These are phyloP conservation scores for Sclerotinia subarctica DNA, from an alignment of 2,329 filamentous ascomycete species.

Conservation along the genomic window DNA sequence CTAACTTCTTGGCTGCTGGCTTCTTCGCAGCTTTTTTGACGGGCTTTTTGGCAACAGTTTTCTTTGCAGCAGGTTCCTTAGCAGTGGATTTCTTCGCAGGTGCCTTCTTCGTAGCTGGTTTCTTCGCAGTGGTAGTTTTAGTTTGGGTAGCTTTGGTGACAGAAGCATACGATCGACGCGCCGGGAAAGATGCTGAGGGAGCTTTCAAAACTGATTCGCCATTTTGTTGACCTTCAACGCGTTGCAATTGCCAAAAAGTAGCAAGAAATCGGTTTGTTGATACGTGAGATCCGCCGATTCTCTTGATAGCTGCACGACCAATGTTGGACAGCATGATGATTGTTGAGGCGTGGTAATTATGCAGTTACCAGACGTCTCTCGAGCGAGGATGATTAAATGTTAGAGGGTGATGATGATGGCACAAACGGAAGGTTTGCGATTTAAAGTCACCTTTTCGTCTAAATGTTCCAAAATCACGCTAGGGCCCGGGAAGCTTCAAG, in stretches of 20 bases:
- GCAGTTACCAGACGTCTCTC: background rate
- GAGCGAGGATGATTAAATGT: slow-evolving; percentile 13
- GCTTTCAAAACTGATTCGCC: slow-evolving; percentile 22
- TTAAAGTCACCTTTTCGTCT: slow-evolving; percentile 13
- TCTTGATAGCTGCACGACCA: slow-evolving; percentile 36
- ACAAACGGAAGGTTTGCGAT: background rate
- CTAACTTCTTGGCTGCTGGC: slow-evolving; percentile 23
- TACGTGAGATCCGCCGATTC: slow-evolving; percentile 28
- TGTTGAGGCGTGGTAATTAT: slow-evolving; percentile 4
- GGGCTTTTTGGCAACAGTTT: slow-evolving; percentile 6
- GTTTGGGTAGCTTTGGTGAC: slow-evolving; percentile 29
- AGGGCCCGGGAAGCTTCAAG: background rate
- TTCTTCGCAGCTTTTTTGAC: slow-evolving; percentile 20
- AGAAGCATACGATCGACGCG: slow-evolving; percentile 31
- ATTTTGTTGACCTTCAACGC: slow-evolving; percentile 27
- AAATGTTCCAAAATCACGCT: slow-evolving; percentile 12
- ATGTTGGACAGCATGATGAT: slow-evolving; percentile 37
- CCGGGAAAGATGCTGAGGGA: slow-evolving; percentile 19
- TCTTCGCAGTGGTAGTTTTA: slow-evolving; percentile 17
- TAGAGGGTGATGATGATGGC: background rate
- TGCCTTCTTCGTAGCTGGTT: slow-evolving; percentile 17
- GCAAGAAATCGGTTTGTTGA: slow-evolving; percentile 34
- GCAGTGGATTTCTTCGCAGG: slow-evolving; percentile 19
- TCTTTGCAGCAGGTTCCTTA: slow-evolving; percentile 27
- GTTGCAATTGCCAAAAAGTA: slow-evolving; percentile 30